These are phyloP conservation scores for Osmozyma mogii DNA, from an alignment of 805 yeast species.

Conservation along the genomic window DNA sequence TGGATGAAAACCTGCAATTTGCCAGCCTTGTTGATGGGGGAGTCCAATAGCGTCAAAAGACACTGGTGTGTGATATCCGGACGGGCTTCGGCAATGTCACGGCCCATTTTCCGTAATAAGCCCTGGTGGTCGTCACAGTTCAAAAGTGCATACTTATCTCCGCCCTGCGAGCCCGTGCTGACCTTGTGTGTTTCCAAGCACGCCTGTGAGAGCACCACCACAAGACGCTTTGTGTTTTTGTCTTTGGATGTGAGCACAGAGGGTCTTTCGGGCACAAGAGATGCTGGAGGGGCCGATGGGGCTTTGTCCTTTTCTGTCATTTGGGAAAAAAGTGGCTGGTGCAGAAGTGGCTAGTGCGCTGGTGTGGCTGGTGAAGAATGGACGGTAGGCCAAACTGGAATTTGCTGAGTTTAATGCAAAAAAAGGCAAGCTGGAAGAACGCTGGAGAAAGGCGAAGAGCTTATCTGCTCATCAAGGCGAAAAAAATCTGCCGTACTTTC, in stretches of 20 bases:
- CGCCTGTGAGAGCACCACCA: constrained; percentile 94
- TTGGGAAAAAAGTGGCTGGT: background rate
- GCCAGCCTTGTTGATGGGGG: constrained; percentile 98
- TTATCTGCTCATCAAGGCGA: no score
- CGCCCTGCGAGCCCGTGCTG: constrained; percentile 66
- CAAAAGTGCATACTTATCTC: constrained; percentile 83
- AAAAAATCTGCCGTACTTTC: no score
- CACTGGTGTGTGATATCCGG: constrained; percentile 99
- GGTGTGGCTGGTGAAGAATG: no score
- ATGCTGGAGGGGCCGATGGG: constrained; percentile 36
- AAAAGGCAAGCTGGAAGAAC: no score
- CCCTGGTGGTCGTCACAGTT: constrained; percentile 99
- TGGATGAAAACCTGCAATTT: constrained; percentile 93
- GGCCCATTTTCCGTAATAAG: constrained; percentile 85
- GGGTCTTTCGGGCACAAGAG: constrained; percentile 85
- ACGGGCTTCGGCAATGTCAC: constrained; percentile 96
- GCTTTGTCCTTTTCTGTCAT: background rate
- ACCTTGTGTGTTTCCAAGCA: constrained; percentile 92
- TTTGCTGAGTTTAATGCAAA: no score
- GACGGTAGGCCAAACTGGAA: no score
- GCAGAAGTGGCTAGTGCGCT: no score
- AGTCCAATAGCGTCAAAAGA: constrained; percentile 83
- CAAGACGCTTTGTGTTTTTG: constrained; percentile 75
- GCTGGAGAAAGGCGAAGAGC: no score
- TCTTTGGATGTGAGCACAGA: constrained; percentile 73